Evolutionary conservation across 2,329 filamentous ascomycete genomes (phyloP).

Genomic region (Biscogniauxia sp.): DNA sequence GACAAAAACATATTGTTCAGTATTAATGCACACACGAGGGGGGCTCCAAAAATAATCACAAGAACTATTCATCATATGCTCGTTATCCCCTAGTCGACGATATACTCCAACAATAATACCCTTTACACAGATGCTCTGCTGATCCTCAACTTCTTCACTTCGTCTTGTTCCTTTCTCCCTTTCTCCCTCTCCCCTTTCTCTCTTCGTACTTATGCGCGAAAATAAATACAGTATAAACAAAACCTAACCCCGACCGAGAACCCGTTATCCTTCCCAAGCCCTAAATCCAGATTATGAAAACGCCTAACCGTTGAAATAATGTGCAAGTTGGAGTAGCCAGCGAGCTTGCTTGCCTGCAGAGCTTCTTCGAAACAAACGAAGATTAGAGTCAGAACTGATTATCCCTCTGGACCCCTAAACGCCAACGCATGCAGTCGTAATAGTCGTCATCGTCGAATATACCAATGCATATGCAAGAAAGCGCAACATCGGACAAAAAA

Average conservation of each 20-base stretch:
- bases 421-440: slow-evolving; percentile 46
- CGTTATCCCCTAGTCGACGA: slow-evolving; percentile 20
- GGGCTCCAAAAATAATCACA: slow-evolving; percentile 2
- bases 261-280: neutral
- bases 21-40: slow-evolving; percentile 2
- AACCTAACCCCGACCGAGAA: neutral
- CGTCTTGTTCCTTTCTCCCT: neutral
- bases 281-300: neutral
- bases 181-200: neutral
- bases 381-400: slow-evolving; percentile 14
- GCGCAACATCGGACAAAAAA: slow-evolving; percentile 19
- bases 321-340: slow-evolving; percentile 2
- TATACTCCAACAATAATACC: slow-evolving; percentile 14
- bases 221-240: neutral
- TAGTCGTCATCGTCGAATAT: slow-evolving; percentile 43
- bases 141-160: slow-evolving; percentile 8
- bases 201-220: neutral
- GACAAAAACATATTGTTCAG: neutral
- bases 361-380: neutral
- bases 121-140: slow-evolving; percentile 17
- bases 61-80: slow-evolving; percentile 24
- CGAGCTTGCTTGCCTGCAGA: neutral
- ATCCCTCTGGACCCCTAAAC: slow-evolving; percentile 32
- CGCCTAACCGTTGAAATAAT: neutral
- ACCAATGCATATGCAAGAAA: slow-evolving; percentile 24